Percentiles rank a stretch among this genome's conserved stretches.
These are phyloP conservation scores for Aspergillus novofumigatus DNA, from an alignment of 2,329 filamentous ascomycete genomes.

Conservation along the genomic window DNA sequence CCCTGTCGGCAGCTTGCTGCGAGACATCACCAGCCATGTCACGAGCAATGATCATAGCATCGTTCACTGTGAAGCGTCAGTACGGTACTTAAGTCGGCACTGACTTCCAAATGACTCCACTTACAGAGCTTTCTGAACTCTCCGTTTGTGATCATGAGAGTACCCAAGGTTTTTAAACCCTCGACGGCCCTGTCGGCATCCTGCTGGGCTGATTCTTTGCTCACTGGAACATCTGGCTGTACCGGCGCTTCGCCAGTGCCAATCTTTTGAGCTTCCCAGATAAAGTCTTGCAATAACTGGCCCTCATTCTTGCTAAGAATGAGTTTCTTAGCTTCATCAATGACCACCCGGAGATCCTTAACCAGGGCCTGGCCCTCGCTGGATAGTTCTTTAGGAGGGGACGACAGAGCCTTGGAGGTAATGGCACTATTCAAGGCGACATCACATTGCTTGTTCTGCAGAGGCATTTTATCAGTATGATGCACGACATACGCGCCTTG, in stretches of 20 bases:
- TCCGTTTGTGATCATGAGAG: slow-evolving; percentile 87
- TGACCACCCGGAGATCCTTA: slow-evolving; percentile 70
- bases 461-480: slow-evolving; percentile 5
- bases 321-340: slow-evolving; percentile 78
- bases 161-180: slow-evolving; percentile 82
- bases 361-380: slow-evolving; percentile 76
- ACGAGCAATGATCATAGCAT: slow-evolving; percentile 74
- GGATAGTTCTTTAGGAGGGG: slow-evolving; percentile 73
- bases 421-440: slow-evolving; percentile 87
- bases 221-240: slow-evolving; percentile 62
- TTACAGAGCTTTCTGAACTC: slow-evolving; percentile 87
- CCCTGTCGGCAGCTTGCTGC: slow-evolving; percentile 66
- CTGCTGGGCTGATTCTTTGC: slow-evolving; percentile 72
- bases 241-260: slow-evolving; percentile 55
- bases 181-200: slow-evolving; percentile 80
- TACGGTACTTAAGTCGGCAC: slow-evolving; percentile 1
- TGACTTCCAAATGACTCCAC: slow-evolving; percentile 33
- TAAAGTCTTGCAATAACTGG: slow-evolving; percentile 91
- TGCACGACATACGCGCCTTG: background rate
- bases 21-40: slow-evolving; percentile 92
- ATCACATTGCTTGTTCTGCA: slow-evolving; percentile 89
- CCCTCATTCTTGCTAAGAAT: slow-evolving; percentile 92
- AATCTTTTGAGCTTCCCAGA: slow-evolving; percentile 84
- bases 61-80: slow-evolving; percentile 56
- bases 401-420: slow-evolving; percentile 63